phyloP scores from a whole-genome alignment of 371 early-diverging fungal genomes.

The Zancudomyces culisetae region DNA sequence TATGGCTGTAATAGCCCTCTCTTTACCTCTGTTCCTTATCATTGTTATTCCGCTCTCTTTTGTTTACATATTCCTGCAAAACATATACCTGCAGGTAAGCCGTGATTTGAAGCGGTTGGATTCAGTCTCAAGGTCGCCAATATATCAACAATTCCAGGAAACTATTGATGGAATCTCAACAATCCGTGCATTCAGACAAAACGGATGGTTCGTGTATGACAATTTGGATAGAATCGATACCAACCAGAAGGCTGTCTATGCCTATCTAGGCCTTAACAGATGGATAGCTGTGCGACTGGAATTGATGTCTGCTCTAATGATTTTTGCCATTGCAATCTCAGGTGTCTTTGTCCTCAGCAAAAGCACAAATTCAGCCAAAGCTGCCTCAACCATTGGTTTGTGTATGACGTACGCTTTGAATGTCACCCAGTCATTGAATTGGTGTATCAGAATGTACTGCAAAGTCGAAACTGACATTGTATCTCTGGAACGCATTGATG shows the following conservation, averaged over 20 bases:
- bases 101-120: constrained; percentile 27
- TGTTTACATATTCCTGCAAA: constrained; percentile 42
- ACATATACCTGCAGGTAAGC: constrained; percentile 47
- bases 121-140: constrained; percentile 57
- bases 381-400: constrained; percentile 64
- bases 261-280: constrained; percentile 58
- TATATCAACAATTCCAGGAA: constrained; percentile 70
- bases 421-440: constrained; percentile 65
- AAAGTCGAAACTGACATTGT: constrained; percentile 60
- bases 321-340: constrained; percentile 40
- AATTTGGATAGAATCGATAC: constrained; percentile 57
- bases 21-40: constrained; percentile 38
- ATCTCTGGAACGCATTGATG: constrained; percentile 67
- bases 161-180: constrained; percentile 48
- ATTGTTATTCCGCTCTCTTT: constrained; percentile 32
- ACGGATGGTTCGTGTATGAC: constrained; percentile 44
- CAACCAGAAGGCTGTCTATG: constrained; percentile 63
- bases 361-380: constrained; percentile 23
- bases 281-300: constrained; percentile 87
- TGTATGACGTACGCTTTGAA: constrained; percentile 70
- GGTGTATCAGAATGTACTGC: constrained; percentile 53
- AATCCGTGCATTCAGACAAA: constrained; percentile 64
- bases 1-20: constrained; percentile 32
- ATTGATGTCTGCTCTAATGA: constrained; percentile 39
- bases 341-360: constrained; percentile 32